Evolutionary conservation across 2,329 filamentous ascomycete genomes (phyloP).

Genomic region (Scytalidium sp.): DNA sequence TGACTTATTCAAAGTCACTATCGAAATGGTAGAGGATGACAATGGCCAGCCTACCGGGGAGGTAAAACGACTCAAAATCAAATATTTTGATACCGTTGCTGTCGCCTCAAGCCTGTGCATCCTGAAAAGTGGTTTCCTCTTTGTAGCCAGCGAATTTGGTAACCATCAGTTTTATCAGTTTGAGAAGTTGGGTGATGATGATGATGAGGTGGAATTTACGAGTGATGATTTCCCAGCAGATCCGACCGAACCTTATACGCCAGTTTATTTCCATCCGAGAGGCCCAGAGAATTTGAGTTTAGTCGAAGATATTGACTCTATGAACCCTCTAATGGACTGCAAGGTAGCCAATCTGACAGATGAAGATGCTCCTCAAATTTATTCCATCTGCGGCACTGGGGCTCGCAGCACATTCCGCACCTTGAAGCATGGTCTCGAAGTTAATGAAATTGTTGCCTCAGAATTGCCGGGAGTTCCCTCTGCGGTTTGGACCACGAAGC

Average conservation of each 20-base stretch:
- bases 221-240: slow-evolving; percentile 83
- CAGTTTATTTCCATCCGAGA: slow-evolving; percentile 82
- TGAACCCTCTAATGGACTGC: slow-evolving; percentile 89
- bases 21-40: slow-evolving; percentile 84
- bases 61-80: slow-evolving; percentile 82
- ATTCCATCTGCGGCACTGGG: slow-evolving; percentile 84
- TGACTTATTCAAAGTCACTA: slow-evolving; percentile 94
- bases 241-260: slow-evolving; percentile 65
- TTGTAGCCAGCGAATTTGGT: slow-evolving; percentile 86
- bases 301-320: slow-evolving; percentile 79
- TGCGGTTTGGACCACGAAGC: slow-evolving; percentile 92
- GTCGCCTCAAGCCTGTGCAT: slow-evolving; percentile 86
- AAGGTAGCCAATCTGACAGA: slow-evolving; percentile 87
- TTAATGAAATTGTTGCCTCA: slow-evolving; percentile 94
- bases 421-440: slow-evolving; percentile 87
- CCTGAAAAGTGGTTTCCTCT: slow-evolving; percentile 92
- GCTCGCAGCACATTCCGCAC: slow-evolving; percentile 88
- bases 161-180: slow-evolving; percentile 97
- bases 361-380: slow-evolving; percentile 96
- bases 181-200: slow-evolving; percentile 93
- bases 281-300: slow-evolving; percentile 77
- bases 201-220: slow-evolving; percentile 80
- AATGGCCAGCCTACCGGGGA: slow-evolving; percentile 76
- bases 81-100: slow-evolving; percentile 97
- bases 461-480: slow-evolving; percentile 85